A percentile compares a stretch with the other conserved stretches of the same genome.
Conservation (phyloP, 139 green algal genomes). For the Micractinium conductrix region DNA sequence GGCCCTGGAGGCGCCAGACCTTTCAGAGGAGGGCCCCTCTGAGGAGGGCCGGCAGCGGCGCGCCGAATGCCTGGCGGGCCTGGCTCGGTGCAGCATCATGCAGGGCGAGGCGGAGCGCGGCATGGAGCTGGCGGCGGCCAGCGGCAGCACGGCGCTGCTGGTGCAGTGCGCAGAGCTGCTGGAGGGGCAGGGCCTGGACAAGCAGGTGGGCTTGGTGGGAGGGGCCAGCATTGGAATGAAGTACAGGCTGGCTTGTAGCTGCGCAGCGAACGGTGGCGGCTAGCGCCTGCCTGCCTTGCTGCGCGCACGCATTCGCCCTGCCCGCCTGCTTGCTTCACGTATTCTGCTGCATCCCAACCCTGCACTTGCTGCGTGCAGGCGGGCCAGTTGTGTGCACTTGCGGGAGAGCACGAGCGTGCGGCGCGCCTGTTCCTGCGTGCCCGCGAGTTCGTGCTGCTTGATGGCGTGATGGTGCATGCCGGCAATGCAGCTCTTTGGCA, state of each 20-base stretch:
- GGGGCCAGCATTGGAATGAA: background rate
- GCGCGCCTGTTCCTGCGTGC: conserved; percentile 80
- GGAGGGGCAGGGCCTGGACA: conserved; percentile 66
- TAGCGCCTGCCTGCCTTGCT: background rate
- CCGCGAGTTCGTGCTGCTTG: conserved; percentile 72
- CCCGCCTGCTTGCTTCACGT: background rate
- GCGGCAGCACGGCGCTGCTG: conserved; percentile 60
- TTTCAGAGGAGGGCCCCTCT: background rate
- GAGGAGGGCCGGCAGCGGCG: background rate
- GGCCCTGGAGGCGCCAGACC: conserved; percentile 1
- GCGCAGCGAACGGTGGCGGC: too few relatives aligned
- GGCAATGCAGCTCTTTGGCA: conserved; percentile 72
- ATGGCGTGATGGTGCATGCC: conserved; percentile 76
- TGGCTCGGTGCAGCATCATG: conserved; percentile 70
- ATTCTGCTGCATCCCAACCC: too few relatives aligned
- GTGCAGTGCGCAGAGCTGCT: conserved; percentile 80
- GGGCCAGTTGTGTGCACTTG: conserved; percentile 82
- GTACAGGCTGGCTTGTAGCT: background rate
- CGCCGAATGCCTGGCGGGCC: conserved; percentile 40
- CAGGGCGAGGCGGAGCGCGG: conserved; percentile 72
- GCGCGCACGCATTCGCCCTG: background rate
- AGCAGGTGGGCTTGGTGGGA: background rate
- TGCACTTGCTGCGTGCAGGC: conserved; percentile 62
- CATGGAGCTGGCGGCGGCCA: conserved; percentile 55
- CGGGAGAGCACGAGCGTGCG: conserved; percentile 74